These are phyloP conservation scores for Aleurites moluccanus DNA, from an alignment of 441 rosid genomes.

Conservation along the genomic window DNA sequence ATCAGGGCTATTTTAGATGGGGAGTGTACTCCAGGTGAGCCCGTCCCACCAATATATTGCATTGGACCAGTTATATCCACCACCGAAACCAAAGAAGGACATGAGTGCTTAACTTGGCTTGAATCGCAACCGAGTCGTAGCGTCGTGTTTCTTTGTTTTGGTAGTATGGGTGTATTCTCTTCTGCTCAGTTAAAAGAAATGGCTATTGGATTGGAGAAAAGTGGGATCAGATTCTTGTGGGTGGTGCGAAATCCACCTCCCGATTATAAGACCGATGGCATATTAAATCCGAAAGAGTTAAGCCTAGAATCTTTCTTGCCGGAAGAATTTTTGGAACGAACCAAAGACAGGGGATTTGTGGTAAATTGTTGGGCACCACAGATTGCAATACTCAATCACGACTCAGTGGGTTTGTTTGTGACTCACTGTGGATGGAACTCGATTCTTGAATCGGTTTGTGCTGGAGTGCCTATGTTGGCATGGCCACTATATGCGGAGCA, in stretches of 20 bases:
- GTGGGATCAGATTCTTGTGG: conserved; percentile 42
- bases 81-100: not conserved
- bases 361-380: conserved; percentile 45
- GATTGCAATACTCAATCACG: conserved; percentile 29
- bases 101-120: conserved; percentile 40
- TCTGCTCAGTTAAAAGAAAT: conserved; percentile 37
- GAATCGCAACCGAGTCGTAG: conserved; percentile 35
- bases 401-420: conserved; percentile 39
- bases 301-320: conserved; percentile 29
- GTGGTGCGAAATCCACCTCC: conserved; percentile 33
- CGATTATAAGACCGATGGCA: not conserved
- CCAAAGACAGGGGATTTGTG: conserved; percentile 28
- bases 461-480: conserved; percentile 45
- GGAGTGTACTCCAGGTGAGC: conserved; percentile 20
- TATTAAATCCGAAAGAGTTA: not conserved
- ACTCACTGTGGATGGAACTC: conserved; percentile 52
- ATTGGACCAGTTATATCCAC: conserved; percentile 36
- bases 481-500: conserved; percentile 51
- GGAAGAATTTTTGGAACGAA: conserved; percentile 38
- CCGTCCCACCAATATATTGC: conserved; percentile 30
- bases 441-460: conserved; percentile 34
- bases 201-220: conserved; percentile 43
- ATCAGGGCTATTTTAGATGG: conserved; percentile 32
- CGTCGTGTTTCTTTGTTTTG: conserved; percentile 44
- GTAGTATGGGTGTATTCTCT: conserved; percentile 39